Evolutionary conservation across 176 grass and related monocot genomes (phyloP), one percentile per base, ranked within the genome.

Genomic region (Cenchrus fungigraminus): DNA sequence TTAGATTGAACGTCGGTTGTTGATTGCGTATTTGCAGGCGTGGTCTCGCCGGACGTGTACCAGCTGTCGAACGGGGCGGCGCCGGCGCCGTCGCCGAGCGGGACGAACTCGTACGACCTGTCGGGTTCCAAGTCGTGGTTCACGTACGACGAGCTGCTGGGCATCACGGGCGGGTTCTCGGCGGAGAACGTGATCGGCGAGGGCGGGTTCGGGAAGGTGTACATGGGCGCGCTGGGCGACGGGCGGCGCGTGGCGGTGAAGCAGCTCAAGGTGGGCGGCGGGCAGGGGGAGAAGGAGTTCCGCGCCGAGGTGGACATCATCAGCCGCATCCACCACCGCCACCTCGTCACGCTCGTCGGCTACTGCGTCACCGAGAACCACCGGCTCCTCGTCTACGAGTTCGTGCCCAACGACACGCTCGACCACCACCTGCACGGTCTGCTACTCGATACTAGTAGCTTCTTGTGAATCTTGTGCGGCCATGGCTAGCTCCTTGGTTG

Each of bases 231-330:
- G 40, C 67, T 94, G 15, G 81, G 73, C 45, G 87, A 89, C 79
- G 95, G 90, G 73, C 83, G 94, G 73, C 75, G 84, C 47, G 92
- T 95, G 68, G 95, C 95, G 50, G 92, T 98, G 87, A 98, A 98
- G 79, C 92, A 95, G 66, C 92, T 95, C 64, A 93, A 93, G 85
- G 66, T 86, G 29, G 89, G 86, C 5, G 65, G 94, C 52, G 85
- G 86, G 8, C 94, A 95, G 76, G 91, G 92, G 16, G 92, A 90
- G 65, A 85, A 85, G 77, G 95, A 93, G 83, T 91, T 98, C 65
- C 77, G 75, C 25, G 89, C 89, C 6, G 95, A 98, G 84, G 83
- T 98, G 73, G 92, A 95, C 25, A 98, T 93, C 89, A 98, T 98
- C 77, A 88, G 88, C 80, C 92, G 95, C 69, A 87, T 98, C 79